Base-by-base conservation (phyloP, 179 eudicot genomes). In the Silene noctiflora region DNA sequence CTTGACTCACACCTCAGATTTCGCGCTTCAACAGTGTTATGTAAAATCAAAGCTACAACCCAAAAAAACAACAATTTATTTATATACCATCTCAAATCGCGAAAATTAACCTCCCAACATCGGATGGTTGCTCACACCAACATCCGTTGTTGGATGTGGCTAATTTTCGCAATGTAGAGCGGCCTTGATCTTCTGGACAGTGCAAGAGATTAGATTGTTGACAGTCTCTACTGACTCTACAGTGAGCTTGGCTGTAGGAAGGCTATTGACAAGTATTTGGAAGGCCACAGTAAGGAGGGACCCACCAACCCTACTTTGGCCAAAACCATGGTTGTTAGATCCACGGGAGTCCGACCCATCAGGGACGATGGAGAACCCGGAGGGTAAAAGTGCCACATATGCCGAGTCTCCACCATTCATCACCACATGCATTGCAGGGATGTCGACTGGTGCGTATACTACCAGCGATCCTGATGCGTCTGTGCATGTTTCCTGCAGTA, bases 401-500 rank as follows among this genome's bases (percentile, higher is more conserved):
- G 92, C 94, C 0, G 99, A 91, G 78, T 95, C 99, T n/a, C 99
- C 99, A 4, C 99, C 99, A 75, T 93, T 93, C 98, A 95, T 95
- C 72, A 93, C 99, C 51, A 89, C 87, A 63, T 93, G 95, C 97
- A 95, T 93, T 21, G 98, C 98, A 10, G 97, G 97, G 33, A 91
- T 91, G 78, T 95, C 98, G 7, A 95, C 98, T 0, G 98, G 99
- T 29, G 99, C 98, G 85, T 93, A 95, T 31, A 95, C 99, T 44
- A 95, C 98, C 31, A 95, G 91, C 67, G 98, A 91, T 9, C 98
- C 98, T 0, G 99, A 85, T 12, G 96, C 84, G 75, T 93, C 99
- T 19, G 85, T 88, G 91, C 92, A 88, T 19, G 99, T 95, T 81
- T 95, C 98, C 81, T 93, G 98, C 10, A 95, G 86, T 29, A 95